Base-by-base conservation (phyloP, 805 yeast species). In the Pichia scutulata region DNA sequence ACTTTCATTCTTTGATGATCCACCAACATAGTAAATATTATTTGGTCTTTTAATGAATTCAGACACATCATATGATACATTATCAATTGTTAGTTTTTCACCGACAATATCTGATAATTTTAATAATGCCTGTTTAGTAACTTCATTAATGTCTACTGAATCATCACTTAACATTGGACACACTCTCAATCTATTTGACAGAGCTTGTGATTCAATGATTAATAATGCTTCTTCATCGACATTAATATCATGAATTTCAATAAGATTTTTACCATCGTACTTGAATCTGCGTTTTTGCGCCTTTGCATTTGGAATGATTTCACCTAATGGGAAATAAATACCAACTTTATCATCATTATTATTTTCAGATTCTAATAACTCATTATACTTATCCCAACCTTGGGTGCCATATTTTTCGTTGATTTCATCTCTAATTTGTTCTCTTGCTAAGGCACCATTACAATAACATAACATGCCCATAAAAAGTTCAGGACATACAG, bases 381-480 rank as follows among this genome's bases (percentile, higher is more conserved):
- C 72, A 60, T 83, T 77, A 58, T 86, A 86, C 53, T 73, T 67
- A 44, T 72, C 70, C 92, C 92, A 85, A n/a, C 57, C 55, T 5
- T 65, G 64, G 2, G 59, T 56, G 14, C 62, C 59, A 50, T 70
- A 68, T 57, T 75, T 70, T 39, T 67, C 65, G 60, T 84, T 85
- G 28, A 88, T 53, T 23, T 69, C 71, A 64, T 89, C 84, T 46
- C 93, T 73, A 12, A 89, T 73, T 51, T 75, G 73, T 60, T 89
- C 96, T 55, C 97, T 73, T 0, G 97, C 96, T 45, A 89, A 69
- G 0, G 96, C 78, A 0, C 97, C 97, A 64, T 89, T 89, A 61
- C 95, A 86, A 65, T 89, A 89, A 64, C 97, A 89, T 49, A 90
- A 79, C 97, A 89, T 89, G 22, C 95, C 96, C 97, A 89, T 90